Evolutionary conservation across 768 basidiomycete genomes (phyloP).

Genomic region (Mycena maculata): DNA sequence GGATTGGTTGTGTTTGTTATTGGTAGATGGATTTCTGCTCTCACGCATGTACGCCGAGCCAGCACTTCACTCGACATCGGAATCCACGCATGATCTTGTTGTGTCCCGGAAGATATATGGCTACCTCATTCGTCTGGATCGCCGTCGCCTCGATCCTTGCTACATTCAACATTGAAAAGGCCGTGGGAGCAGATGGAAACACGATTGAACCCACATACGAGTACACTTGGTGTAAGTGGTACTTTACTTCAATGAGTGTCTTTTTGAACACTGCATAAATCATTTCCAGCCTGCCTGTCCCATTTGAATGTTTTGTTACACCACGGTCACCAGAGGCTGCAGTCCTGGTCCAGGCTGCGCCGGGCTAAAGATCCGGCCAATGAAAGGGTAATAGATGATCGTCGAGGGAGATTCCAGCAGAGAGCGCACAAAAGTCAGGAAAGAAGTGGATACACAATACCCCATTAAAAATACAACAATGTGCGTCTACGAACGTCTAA

Average conservation of each 20-base stretch:
- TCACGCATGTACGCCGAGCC: not conserved
- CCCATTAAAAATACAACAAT: not conserved
- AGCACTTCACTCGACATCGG: too few relatives aligned
- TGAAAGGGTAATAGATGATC: too few relatives aligned
- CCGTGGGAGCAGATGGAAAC: not conserved
- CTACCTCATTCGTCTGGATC: conserved; percentile 16
- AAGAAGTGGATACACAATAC: too few relatives aligned
- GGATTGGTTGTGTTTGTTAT: too few relatives aligned
- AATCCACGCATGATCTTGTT: conserved; percentile 18
- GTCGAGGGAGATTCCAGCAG: too few relatives aligned
- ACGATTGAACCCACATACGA: conserved; percentile 42
- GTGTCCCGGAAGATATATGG: conserved; percentile 34
- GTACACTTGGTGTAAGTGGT: conserved; percentile 16
- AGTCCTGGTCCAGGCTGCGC: conserved; percentile 1
- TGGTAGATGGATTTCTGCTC: conserved; percentile 27
- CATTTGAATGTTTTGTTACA: conserved; percentile 13
- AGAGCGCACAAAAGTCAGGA: too few relatives aligned
- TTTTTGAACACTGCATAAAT: not conserved
- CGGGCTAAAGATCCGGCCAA: too few relatives aligned
- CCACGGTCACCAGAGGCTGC: conserved; percentile 13
- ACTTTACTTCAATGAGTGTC: not conserved
- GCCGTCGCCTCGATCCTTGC: conserved; percentile 15
- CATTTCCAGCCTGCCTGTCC: not conserved
- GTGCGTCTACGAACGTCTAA: not conserved
- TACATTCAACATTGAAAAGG: conserved; percentile 18